Evolutionary conservation across 148 eudicot genomes (phyloP).

Genomic region (Rhododendron henanense): DNA sequence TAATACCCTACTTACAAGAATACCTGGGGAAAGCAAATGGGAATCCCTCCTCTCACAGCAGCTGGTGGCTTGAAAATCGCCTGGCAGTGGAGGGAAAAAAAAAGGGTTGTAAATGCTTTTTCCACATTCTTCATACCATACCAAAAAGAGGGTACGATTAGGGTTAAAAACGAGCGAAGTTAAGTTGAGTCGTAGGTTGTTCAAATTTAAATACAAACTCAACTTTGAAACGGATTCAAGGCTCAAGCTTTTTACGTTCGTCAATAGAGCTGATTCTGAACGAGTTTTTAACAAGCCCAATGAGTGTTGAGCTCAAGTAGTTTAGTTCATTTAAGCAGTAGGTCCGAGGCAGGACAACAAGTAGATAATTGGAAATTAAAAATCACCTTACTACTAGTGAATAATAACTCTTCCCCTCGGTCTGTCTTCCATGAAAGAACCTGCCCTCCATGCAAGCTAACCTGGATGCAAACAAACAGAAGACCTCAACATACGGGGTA

Average conservation of each 20-base stretch:
- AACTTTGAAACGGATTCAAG: no score
- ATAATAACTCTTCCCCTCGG: conserved; percentile 76
- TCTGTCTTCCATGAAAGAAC: conserved; percentile 91
- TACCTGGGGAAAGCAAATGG: conserved; percentile 98
- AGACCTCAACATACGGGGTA: conserved; percentile 5
- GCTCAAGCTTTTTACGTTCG: no score
- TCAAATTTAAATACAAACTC: background rate
- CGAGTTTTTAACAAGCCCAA: background rate
- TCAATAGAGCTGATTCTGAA: background rate
- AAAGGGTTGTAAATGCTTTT: background rate
- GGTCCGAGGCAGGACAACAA: background rate
- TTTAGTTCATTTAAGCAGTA: background rate
- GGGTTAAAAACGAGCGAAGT: background rate
- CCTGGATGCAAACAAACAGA: conserved; percentile 32
- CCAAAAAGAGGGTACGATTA: background rate
- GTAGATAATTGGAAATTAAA: background rate
- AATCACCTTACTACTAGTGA: conserved; percentile 77
- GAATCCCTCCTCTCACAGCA: conserved; percentile 80
- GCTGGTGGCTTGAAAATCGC: conserved; percentile 68
- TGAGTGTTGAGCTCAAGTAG: background rate
- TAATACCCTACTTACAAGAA: background rate
- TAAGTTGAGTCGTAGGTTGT: background rate
- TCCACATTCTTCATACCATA: background rate
- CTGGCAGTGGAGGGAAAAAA: conserved; percentile 23
- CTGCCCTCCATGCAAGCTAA: conserved; percentile 91